Base-by-base conservation (phyloP, 179 eudicot genomes). In the Vitellaria paradoxa region DNA sequence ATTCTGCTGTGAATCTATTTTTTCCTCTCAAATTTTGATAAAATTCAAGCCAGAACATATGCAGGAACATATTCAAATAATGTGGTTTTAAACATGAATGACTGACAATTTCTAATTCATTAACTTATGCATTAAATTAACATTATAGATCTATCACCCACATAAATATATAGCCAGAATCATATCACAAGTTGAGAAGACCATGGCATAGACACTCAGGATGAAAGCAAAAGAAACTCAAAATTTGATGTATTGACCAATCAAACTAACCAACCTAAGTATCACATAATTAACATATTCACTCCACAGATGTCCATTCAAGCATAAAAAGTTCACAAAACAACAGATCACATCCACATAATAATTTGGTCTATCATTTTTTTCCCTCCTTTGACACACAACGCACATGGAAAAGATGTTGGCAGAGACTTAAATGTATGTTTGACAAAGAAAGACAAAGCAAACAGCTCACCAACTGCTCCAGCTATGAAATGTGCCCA, bases 401-500 rank as follows among this genome's bases (percentile, higher is more conserved):
- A 40, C 0, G 40, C 23, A 42, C 53, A 42, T 17, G 70, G 23
- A 18, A 67, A 20, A 69, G 1, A 40, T 73, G 15, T 73, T 13
- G 4, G 55, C 68, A 61, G 18, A 46, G 23, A 46, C 68, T 42
- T 20, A 14, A 45, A 63, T 17, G 50, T 76, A 62, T 50, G 74
- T 30, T 49, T 75, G 70, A 49, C 17, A 49, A 18, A 24, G 26
- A 72, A 42, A n/a, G 52, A 20, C 65, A 76, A 74, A 9, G 76
- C 20, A n/a, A 49, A 76, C 15, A 65, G 20, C 80, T 78, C 83
- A 91, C 98, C 98, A 64, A 94, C 50, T 77, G 93, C 97, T 75
- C 98, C 98, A 69, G 98, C 91, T 84, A 94, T 83, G 85, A 94
- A 94, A 82, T 92, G 96, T 37, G 97, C 83, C 97, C 98, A 91